Conservation (phyloP, 1,284 basidiomycete species). For the Naganishia sp. region DNA sequence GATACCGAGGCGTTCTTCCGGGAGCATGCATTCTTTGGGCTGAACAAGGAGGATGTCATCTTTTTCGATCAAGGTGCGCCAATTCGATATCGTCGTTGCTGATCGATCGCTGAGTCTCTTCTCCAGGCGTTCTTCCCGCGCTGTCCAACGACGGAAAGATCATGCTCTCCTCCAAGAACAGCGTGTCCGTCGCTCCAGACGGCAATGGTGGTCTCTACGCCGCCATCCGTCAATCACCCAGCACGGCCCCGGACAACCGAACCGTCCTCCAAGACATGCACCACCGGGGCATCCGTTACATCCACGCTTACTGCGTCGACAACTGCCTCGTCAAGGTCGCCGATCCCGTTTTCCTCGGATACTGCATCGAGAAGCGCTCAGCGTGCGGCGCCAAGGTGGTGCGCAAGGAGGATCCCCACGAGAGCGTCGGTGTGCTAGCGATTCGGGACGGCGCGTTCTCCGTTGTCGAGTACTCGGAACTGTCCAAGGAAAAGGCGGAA, state of each 20-base stretch:
- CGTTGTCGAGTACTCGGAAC: slow-evolving; percentile 98
- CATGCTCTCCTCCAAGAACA: slow-evolving; percentile 74
- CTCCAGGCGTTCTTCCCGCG: slow-evolving; percentile 87
- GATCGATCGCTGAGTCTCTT: not conserved
- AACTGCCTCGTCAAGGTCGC: slow-evolving; percentile 98
- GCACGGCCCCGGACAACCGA: slow-evolving; percentile 59
- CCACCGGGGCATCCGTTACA: slow-evolving; percentile 75
- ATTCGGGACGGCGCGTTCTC: slow-evolving; percentile 76
- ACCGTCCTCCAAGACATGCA: slow-evolving; percentile 84
- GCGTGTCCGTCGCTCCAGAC: slow-evolving; percentile 89
- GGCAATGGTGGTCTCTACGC: slow-evolving; percentile 98
- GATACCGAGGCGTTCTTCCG: slow-evolving; percentile 86
- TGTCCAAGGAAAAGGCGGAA: slow-evolving; percentile 82
- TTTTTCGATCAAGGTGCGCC: slow-evolving; percentile 94
- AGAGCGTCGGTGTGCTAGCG: slow-evolving; percentile 94
- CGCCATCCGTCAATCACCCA: slow-evolving; percentile 78
- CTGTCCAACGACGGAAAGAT: slow-evolving; percentile 93
- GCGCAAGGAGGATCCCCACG: slow-evolving; percentile 79
- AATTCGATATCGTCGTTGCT: slow-evolving; percentile 15
- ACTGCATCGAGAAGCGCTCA: slow-evolving; percentile 79
- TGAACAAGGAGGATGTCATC: slow-evolving; percentile 76
- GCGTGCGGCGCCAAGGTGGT: slow-evolving; percentile 97
- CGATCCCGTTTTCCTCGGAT: slow-evolving; percentile 95
- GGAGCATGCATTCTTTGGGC: slow-evolving; percentile 78
- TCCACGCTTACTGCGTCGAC: slow-evolving; percentile 97